Evolutionary conservation across 306 rosid species (phyloP), one percentile per base, ranked within the genome.

Genomic region (Mimosa bimucronata): DNA sequence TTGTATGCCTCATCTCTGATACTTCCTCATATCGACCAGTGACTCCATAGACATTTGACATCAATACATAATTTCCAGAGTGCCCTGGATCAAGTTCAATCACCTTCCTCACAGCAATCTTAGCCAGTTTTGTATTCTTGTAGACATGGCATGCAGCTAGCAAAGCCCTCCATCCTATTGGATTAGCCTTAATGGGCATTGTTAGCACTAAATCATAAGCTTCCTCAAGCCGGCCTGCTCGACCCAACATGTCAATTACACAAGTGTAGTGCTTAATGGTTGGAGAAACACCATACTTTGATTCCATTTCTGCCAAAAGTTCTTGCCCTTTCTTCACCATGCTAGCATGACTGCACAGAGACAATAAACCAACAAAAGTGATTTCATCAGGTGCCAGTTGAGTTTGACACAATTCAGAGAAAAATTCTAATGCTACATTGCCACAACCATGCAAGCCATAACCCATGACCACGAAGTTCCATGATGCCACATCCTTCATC

Each of bases 391-490:
- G 92, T 73, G 34, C 70, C 48, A 85, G 71, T 41, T 79, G 86
- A 28, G 88, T 85, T 65, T 74, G 69, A 62, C 90, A 76, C 98
- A 94, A 87, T 7, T 19, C 74, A 76, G 84, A 74, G 81, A 92
- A 87, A 64, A 74, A 44, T 81, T 84, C 75, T 55, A 94, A 79
- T 29, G 97, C 91, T 83, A 88, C 88, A 16, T 78, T 48, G 31
- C 87, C 91, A 75, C 87, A 77, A 12, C 98, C 97, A 34, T 91
- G 94, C 91, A 89, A 84, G 71, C 88, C 97, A 79, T 88, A 90
- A 61, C 97, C 98, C 79, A 86, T 87, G 84, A 92, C 87, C 90
- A 94, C 82, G 77, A 94, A 91, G 84, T 94, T 94, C 98, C 97
- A 91, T 9, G 98, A 94, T 42, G 97, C 97, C 55, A 90, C 85